Base-by-base conservation (phyloP, 192 early-diverging fungal genomes). In the Paraglomus brasilianum region DNA sequence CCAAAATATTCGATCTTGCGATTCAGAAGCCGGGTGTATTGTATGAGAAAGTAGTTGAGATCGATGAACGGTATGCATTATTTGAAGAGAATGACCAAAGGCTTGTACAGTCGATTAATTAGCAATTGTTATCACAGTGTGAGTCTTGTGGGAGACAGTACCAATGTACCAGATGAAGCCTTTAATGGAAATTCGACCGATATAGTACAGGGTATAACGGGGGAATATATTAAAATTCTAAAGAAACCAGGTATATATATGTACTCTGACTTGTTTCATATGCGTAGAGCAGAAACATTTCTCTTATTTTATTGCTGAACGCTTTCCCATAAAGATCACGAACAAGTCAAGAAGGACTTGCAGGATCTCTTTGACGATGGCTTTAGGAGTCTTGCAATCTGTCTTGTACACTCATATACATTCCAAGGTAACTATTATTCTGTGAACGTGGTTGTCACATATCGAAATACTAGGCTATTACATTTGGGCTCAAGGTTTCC, bases 341-440 rank as follows among this genome's bases (percentile, higher is more conserved):
- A 61, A 1, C 56, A 72, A 6, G 78, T 95, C 21, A 81, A 85
- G 43, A 15, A 60, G 14, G 79, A 90, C 52, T 77, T 98, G 44
- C 71, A 82, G 57, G 61, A 58, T 9, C 74, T 94, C 17, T 87
- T 84, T 52, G 80, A 77, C 13, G 66, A 80, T n/a, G 95, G 95
- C 22, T 92, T 90, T 70, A 80, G 84, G 47, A 97, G 94, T 56
- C 82, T 97, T 14, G 92, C 95, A 38, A 85, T 99, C 14, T 97
- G 95, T 71, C 78, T 99, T 52, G 89, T 97, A 85, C 97, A 99
- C 75, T 87, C 93, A 1, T 97, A 90, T 78, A 96, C 95, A n/a
- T 97, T 85, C 72, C 82, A 87, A 13, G 85, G 85, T 84, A 68
- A 48, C 65, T 21, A 39, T 15, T 38, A 17, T 22, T n/a, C 22